Evolutionary conservation across 208 protist species (phyloP).

Genomic region (Crithidia expoeki): DNA sequence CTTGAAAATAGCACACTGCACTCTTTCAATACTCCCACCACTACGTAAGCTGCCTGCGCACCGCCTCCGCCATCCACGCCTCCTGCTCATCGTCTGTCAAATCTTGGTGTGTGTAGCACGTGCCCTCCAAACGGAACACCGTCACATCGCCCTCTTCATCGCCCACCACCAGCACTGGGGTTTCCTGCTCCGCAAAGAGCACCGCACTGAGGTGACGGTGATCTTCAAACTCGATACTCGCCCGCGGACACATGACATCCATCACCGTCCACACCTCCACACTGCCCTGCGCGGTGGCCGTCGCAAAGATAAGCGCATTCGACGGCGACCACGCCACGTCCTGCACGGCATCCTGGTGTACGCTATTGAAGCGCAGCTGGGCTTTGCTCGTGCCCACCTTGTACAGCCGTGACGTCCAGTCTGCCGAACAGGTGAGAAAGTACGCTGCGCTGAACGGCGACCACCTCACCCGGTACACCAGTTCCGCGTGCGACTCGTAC

Average conservation of each 20-base stretch:
- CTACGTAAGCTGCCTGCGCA: slow-evolving; percentile 57
- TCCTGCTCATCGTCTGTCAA: slow-evolving; percentile 85
- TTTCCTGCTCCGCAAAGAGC: slow-evolving; percentile 89
- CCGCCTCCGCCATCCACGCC: slow-evolving; percentile 69
- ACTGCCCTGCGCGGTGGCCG: slow-evolving; percentile 86
- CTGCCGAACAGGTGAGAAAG: slow-evolving; percentile 96
- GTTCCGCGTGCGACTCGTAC: slow-evolving; percentile 92
- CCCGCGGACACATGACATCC: slow-evolving; percentile 75
- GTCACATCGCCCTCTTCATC: slow-evolving; percentile 91
- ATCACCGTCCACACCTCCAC: slow-evolving; percentile 83
- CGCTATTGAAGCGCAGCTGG: slow-evolving; percentile 85
- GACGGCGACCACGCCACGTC: slow-evolving; percentile 95
- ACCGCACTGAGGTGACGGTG: slow-evolving; percentile 76
- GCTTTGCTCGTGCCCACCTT: slow-evolving; percentile 60
- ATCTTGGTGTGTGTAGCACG: slow-evolving; percentile 51
- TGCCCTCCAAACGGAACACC: slow-evolving; percentile 62
- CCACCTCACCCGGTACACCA: slow-evolving; percentile 94
- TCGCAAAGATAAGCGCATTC: slow-evolving; percentile 93
- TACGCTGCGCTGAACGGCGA: slow-evolving; percentile 90
- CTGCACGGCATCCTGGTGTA: slow-evolving; percentile 87
- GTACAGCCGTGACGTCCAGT: slow-evolving; percentile 96
- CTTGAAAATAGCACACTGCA: neutral
- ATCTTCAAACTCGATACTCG: slow-evolving; percentile 68
- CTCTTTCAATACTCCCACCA: neutral
- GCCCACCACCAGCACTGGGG: slow-evolving; percentile 86